phyloP scores from a whole-genome alignment of 805 yeast species.

The Pachysolen tannophilus region DNA sequence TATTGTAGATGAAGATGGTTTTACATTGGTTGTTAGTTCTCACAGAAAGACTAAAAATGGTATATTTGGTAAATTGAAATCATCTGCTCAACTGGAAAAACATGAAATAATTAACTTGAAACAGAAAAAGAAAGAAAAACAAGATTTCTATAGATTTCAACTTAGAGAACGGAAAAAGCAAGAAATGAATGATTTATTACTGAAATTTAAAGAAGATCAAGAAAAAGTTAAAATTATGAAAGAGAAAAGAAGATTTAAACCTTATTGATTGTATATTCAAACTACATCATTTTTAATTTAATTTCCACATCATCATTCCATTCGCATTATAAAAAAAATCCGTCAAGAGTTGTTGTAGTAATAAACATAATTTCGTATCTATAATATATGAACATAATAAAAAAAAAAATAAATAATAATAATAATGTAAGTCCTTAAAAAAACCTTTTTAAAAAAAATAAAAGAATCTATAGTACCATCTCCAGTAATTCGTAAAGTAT shows the following conservation, averaged over 20 bases:
- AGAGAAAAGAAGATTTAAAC: constrained; percentile 77
- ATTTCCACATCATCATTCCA: too few relatives aligned
- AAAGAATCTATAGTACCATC: too few relatives aligned
- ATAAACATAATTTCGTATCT: too few relatives aligned
- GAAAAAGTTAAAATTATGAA: constrained; percentile 72
- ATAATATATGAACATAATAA: too few relatives aligned
- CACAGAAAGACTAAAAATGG: constrained; percentile 78
- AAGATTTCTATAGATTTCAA: constrained; percentile 94
- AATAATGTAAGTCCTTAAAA: too few relatives aligned
- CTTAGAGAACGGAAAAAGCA: constrained; percentile 87
- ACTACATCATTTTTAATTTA: too few relatives aligned
- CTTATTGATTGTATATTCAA: constrained; percentile 47
- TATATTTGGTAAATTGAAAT: constrained; percentile 42
- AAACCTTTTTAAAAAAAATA: too few relatives aligned
- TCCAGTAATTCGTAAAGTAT: too few relatives aligned
- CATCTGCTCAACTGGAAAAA: constrained; percentile 16
- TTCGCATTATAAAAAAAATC: too few relatives aligned
- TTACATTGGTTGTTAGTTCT: constrained; percentile 81
- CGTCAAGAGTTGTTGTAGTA: too few relatives aligned
- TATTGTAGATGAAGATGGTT: constrained; percentile 87
- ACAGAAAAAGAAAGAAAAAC: constrained; percentile 66
- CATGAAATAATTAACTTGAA: constrained; percentile 27
- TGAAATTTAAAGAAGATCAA: constrained; percentile 85
- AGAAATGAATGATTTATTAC: constrained; percentile 82
- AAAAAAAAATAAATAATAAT: too few relatives aligned